A percentile compares a stretch with the other conserved stretches of the same genome.
phyloP scores from a whole-genome alignment of 768 basidiomycete genomes.

The Suillus sp. region DNA sequence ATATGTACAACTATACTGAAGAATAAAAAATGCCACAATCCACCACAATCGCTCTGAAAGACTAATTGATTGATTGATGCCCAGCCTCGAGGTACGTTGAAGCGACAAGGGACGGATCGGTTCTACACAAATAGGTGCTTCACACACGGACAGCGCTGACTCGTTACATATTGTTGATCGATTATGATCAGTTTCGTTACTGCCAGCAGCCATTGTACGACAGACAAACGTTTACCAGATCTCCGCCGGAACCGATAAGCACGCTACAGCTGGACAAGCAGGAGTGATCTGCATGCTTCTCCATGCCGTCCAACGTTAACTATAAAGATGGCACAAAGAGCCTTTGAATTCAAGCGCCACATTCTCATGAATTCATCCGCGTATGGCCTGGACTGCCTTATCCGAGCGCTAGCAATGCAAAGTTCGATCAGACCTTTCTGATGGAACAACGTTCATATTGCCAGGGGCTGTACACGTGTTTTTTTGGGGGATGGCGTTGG shows the following conservation, averaged over 20 bases:
- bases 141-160: background rate
- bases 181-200: background rate
- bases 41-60: constrained; percentile 26
- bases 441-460: constrained; percentile 24
- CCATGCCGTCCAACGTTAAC: constrained; percentile 10
- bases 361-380: background rate
- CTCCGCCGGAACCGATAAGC: constrained; percentile 18
- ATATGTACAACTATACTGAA: constrained; percentile 35
- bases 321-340: background rate
- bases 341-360: constrained; percentile 4
- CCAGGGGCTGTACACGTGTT: constrained; percentile 8
- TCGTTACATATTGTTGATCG: background rate
- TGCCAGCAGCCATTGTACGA: background rate
- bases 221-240: constrained; percentile 19
- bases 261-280: constrained; percentile 5
- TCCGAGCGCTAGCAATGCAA: constrained; percentile 11
- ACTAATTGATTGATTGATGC: background rate
- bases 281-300: background rate
- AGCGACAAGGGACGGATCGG: background rate
- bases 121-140: background rate
- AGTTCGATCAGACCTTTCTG: constrained; percentile 33
- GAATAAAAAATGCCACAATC: constrained; percentile 31
- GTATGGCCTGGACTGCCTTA: constrained; percentile 25
- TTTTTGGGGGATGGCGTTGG: background rate
- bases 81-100: background rate